A percentile compares a stretch with the other conserved stretches of the same genome.
These are phyloP conservation scores for Chrysopogon serrulatus DNA, from an alignment of 176 grass and related monocot genomes.

Conservation along the genomic window DNA sequence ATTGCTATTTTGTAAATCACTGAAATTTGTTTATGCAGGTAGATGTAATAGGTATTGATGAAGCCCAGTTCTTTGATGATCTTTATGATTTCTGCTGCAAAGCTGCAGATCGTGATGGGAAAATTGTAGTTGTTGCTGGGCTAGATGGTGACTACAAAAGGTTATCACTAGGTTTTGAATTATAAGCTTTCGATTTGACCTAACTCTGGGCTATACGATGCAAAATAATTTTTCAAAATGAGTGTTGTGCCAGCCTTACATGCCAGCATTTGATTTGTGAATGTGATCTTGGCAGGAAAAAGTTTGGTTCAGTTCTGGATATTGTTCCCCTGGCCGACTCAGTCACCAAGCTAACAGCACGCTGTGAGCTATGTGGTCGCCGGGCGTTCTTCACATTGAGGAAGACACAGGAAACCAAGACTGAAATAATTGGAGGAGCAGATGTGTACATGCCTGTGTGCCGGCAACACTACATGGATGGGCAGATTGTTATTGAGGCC, in stretches of 20 bases:
- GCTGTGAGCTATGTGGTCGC: slow-evolving; percentile 66
- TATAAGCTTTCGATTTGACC: background rate
- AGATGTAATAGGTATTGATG: slow-evolving; percentile 96
- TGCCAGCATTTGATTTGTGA: slow-evolving; percentile 11
- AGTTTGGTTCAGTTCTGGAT: slow-evolving; percentile 87
- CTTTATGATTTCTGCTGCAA: slow-evolving; percentile 88
- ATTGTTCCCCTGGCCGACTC: slow-evolving; percentile 82
- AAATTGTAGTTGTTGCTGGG: slow-evolving; percentile 74
- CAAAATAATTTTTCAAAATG: background rate
- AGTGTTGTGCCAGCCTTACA: background rate
- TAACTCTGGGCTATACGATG: background rate
- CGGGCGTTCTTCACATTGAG: slow-evolving; percentile 86
- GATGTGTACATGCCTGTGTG: slow-evolving; percentile 95
- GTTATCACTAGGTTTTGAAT: slow-evolving; percentile 16
- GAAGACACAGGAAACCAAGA: slow-evolving; percentile 82
- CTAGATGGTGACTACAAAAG: slow-evolving; percentile 96
- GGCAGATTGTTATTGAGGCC: slow-evolving; percentile 61
- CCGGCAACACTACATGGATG: slow-evolving; percentile 81
- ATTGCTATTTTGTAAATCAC: background rate
- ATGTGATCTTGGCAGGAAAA: slow-evolving; percentile 52
- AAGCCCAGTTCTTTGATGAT: slow-evolving; percentile 92
- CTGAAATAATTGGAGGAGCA: slow-evolving; percentile 79
- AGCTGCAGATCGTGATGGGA: slow-evolving; percentile 80
- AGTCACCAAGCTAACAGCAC: slow-evolving; percentile 80
- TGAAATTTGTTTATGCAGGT: slow-evolving; percentile 41